Base-by-base conservation (phyloP, 305 asterid species). In the Fraxinus ornus region DNA sequence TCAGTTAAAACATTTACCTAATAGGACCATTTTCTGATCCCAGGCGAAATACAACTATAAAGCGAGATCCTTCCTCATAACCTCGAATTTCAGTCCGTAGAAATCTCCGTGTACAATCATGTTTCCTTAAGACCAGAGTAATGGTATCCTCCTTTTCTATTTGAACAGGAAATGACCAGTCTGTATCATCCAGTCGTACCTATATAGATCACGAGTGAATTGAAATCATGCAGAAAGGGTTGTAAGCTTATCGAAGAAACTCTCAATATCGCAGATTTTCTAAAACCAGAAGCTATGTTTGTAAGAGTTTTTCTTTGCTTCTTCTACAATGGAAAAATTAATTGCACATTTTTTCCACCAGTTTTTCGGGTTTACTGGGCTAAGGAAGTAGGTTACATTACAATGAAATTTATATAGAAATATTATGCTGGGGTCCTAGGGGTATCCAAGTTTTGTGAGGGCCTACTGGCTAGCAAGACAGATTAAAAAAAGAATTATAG, bases 31-130 rank as follows among this genome's bases (percentile, higher is more conserved):
- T 88, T 78, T 86, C 79, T 13, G 98, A 88, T 86, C 98, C 99
- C 83, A 91, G 91, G 76, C 99, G 99, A 77, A 94, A 94, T 39
- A 96, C 98, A 74, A 93, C 94, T 83, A 90, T 87, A 85, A 94
- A 96, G 49, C 99, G 99, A 80, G 97, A 96, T 21, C 99, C 99
- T 91, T 96, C 99, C 88, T 96, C 99, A 86, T 90, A 96, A 82
- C 98, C 99, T 84, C 99, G 99, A 81, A 96, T 91, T 89, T 96
- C 98, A 44, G 90, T 89, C 82, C 94, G 95, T 77, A 96, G 75
- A 84, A 87, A 89, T 80, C 82, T 89, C 62, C 90, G 84, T 22
- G 89, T 85, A 84, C 95, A 91, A 84, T 92, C 93, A 71, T 83
- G 83, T 83, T 90, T 91, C 91, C 87, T 96, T 88, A 92, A 84